phyloP scores from a whole-genome alignment of 768 basidiomycete species.

The Pleurotus giganteus region DNA sequence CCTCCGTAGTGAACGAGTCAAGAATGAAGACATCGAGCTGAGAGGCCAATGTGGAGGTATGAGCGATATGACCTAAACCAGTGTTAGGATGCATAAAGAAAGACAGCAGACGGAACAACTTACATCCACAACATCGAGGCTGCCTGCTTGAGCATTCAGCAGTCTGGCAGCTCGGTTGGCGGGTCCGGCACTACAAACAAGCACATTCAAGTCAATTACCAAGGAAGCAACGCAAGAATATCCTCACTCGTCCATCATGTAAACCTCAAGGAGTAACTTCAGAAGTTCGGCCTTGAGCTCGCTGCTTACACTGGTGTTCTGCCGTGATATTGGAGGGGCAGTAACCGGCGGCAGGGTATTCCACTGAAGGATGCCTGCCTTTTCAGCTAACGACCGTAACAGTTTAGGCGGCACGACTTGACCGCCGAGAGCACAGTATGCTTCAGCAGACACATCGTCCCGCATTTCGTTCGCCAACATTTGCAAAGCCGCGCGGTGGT shows the following conservation, averaged over 20 bases:
- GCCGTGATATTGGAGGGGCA: conserved; percentile 23
- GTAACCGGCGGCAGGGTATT: conserved; percentile 33
- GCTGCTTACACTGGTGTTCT: conserved; percentile 41
- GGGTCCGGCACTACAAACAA: conserved; percentile 41
- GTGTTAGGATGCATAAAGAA: not conserved
- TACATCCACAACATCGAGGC: conserved; percentile 77
- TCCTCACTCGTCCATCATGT: conserved; percentile 69
- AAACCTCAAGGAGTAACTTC: conserved; percentile 74
- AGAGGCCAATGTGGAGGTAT: conserved; percentile 80
- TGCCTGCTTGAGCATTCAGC: conserved; percentile 77
- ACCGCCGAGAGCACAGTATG: conserved; percentile 82
- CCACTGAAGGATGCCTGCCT: conserved; percentile 51
- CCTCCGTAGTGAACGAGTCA: conserved; percentile 75
- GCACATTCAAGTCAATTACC: not conserved
- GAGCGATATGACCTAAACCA: conserved; percentile 53
- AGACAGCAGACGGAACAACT: conserved; percentile 23
- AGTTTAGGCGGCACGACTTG: conserved; percentile 64
- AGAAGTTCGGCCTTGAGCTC: conserved; percentile 57
- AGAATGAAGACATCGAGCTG: conserved; percentile 67
- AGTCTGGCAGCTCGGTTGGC: conserved; percentile 63
- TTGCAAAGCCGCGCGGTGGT: conserved; percentile 63
- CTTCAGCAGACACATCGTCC: conserved; percentile 78
- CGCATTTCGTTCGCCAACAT: conserved; percentile 67
- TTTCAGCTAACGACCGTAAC: conserved; percentile 50
- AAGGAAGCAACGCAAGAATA: conserved; percentile 1